Evolutionary conservation across 805 yeast species (phyloP), one percentile per base, ranked within the genome.

Genomic region (Candida incommunis): DNA sequence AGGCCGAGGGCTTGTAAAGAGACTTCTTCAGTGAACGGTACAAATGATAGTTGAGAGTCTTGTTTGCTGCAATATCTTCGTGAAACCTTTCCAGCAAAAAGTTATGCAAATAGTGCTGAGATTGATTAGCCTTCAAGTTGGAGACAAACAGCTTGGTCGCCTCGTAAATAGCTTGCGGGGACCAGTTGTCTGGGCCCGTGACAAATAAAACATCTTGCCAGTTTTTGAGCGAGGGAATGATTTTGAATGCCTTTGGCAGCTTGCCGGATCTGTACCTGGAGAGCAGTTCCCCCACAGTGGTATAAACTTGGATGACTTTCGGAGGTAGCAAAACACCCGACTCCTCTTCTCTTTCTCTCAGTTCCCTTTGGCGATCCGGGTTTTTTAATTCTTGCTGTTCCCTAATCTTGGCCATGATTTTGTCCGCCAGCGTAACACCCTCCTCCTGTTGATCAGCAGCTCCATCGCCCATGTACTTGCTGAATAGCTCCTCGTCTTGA

Each of bases 121-220:
- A 88, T 62, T 90, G 94, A 51, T 76, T 76, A 2, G 97, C 82
- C 45, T 78, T 77, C 63, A 92, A 71, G 55, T 85, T 87, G 20
- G 97, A 87, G 2, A 92, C 94, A 64, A 92, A 90, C 42, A 92
- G 68, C 63, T 86, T 85, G 4, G 97, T 86, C 2, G 96, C 98
- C 63, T 92, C 97, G 59, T 81, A 92, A 3, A 82, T 79, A 2
- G 92, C 95, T 56, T 88, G 90, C 16, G 96, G 88, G 16, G 97
- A 83, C 99, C 99, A 92, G 23, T 71, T 67, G 50, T 78, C 87
- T 5, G 98, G 98, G 53, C 86, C 78, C 1, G 97, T 88, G 35
- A 92, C 96, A 58, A 78, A 90, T 27, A 92, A 67, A 26, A 92
- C 82, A 61, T 90, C 97, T 61, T 87, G 87, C 99, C 99, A 92